phyloP scores from a whole-genome alignment of 306 rosid genomes.

The Begonia loranthoides region DNA sequence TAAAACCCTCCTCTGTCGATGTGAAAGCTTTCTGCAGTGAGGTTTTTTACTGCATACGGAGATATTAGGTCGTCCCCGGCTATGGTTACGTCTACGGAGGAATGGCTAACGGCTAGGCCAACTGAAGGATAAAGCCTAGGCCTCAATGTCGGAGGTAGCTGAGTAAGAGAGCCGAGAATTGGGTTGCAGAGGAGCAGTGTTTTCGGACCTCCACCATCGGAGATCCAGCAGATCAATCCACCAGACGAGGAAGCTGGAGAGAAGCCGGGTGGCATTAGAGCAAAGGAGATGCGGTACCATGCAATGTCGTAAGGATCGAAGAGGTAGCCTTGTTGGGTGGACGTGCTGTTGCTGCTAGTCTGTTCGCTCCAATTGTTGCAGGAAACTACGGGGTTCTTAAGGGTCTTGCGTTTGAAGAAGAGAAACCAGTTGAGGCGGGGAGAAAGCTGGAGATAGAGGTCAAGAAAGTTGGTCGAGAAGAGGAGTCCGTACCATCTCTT shows the following conservation, averaged over 20 bases:
- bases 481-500: constrained; percentile 80
- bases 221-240: constrained; percentile 62
- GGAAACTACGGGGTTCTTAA: constrained; percentile 16
- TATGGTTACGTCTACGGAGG: constrained; percentile 52
- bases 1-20: constrained; percentile 72
- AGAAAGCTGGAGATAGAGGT: constrained; percentile 52
- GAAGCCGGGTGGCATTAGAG: constrained; percentile 54
- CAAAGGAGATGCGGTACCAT: constrained; percentile 61
- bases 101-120: constrained; percentile 47
- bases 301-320: constrained; percentile 63
- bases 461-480: constrained; percentile 51
- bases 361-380: too few relatives aligned
- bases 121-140: constrained; percentile 82
- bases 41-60: constrained; percentile 77
- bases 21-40: constrained; percentile 76
- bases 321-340: constrained; percentile 50
- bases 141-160: constrained; percentile 52
- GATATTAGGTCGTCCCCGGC: constrained; percentile 95
- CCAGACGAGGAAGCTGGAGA: constrained; percentile 69
- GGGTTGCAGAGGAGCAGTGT: constrained; percentile 69
- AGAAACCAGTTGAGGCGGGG: constrained; percentile 65
- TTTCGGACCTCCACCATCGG: constrained; percentile 75
- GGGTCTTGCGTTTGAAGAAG: constrained; percentile 58
- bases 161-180: constrained; percentile 55
- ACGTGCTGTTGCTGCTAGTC: neutral